phyloP scores from a whole-genome alignment of 2,329 filamentous ascomycete species.

The Alternaria panax region DNA sequence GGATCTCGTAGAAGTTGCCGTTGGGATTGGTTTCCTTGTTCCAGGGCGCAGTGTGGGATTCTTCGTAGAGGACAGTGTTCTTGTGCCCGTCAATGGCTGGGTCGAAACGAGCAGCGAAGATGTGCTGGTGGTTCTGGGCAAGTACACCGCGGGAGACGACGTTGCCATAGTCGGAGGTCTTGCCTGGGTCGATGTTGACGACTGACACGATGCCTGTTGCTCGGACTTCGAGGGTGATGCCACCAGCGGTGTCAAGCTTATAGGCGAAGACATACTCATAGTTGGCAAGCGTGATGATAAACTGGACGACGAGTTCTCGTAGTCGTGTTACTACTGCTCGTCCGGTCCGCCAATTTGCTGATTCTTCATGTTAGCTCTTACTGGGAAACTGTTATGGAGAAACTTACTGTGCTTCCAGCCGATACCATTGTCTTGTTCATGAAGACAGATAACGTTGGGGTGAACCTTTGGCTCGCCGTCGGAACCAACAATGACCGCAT shows the following conservation, averaged over 20 bases:
- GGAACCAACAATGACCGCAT: constrained; percentile 61
- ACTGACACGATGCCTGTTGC: constrained; percentile 73
- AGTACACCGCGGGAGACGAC: constrained; percentile 70
- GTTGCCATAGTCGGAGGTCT: constrained; percentile 64
- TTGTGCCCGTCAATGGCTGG: constrained; percentile 66
- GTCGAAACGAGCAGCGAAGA: constrained; percentile 67
- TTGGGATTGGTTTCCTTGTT: constrained; percentile 65
- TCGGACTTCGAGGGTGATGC: constrained; percentile 66
- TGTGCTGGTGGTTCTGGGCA: constrained; percentile 74
- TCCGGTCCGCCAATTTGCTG: constrained; percentile 66
- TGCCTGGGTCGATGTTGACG: constrained; percentile 65
- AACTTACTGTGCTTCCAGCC: constrained; percentile 39
- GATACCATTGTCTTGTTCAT: constrained; percentile 74
- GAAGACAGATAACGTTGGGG: constrained; percentile 71
- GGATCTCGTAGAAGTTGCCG: constrained; percentile 67
- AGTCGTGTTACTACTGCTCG: constrained; percentile 68
- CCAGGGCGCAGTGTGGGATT: constrained; percentile 59
- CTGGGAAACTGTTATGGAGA: background rate
- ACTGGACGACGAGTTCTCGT: constrained; percentile 71
- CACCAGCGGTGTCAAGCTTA: constrained; percentile 69
- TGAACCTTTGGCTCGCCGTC: constrained; percentile 63
- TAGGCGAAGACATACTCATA: constrained; percentile 75
- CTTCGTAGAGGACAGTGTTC: constrained; percentile 64
- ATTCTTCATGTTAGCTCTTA: background rate
- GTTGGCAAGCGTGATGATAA: constrained; percentile 73